A percentile compares a stretch with the other conserved stretches of the same genome.
Conservation (phyloP, 139 green algal species). For the Mesotaenium endlicherianum region DNA sequence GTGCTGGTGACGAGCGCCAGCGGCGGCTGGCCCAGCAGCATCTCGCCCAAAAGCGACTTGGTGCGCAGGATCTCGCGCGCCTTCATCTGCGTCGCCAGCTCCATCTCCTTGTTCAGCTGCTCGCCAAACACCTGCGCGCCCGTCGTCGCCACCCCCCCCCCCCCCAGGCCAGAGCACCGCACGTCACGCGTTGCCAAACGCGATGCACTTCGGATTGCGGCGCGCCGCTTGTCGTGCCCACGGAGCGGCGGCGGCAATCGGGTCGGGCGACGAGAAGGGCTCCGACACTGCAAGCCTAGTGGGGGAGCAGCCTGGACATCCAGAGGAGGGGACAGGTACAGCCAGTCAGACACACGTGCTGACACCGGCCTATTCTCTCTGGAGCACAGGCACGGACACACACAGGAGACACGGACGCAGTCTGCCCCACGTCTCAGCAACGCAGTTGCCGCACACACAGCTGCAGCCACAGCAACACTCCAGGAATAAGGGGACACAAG, state of each 20-base stretch:
- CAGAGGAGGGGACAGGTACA: neutral
- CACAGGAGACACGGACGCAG: no score
- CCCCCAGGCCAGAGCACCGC: neutral
- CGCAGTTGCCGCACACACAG: slow-evolving; percentile 13
- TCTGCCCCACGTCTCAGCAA: no score
- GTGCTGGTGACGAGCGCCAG: slow-evolving; percentile 21
- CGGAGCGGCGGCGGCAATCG: no score
- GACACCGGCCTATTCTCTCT: no score
- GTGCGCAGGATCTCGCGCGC: slow-evolving; percentile 4
- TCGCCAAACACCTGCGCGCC: slow-evolving; percentile 10
- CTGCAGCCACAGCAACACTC: neutral
- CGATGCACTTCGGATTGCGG: slow-evolving; percentile 6
- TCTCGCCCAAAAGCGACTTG: slow-evolving; percentile 33
- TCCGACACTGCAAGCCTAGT: neutral
- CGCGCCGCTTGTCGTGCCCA: no score
- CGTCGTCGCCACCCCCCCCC: neutral
- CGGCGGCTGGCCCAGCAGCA: slow-evolving; percentile 23
- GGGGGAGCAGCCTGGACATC: neutral
- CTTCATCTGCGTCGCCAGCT: slow-evolving; percentile 8
- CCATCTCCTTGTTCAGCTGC: slow-evolving; percentile 36
- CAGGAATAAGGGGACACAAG: neutral
- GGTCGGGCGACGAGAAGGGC: no score
- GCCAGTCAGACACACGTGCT: no score
- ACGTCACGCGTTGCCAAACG: neutral
- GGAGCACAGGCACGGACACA: no score